Conservation (phyloP, 2,329 filamentous ascomycete species). For the Penicillium brevicompactum region DNA sequence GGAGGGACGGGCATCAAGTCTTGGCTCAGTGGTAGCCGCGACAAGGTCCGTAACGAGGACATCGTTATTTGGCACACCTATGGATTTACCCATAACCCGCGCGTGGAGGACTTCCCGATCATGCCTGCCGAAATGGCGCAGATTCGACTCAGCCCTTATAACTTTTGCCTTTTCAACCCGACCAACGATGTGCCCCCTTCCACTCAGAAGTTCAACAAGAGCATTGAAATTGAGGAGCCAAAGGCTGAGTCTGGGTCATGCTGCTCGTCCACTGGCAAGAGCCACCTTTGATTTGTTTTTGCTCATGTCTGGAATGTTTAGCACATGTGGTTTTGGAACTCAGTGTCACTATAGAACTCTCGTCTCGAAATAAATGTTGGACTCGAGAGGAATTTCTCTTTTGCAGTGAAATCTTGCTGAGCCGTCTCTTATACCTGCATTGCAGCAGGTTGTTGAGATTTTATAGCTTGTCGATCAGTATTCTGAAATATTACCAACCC, state of each 20-base stretch:
- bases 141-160: conserved; percentile 25
- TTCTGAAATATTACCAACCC: too few relatives aligned
- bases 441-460: too few relatives aligned
- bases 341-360: too few relatives aligned
- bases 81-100: conserved; percentile 45
- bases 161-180: conserved; percentile 26
- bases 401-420: too few relatives aligned
- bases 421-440: too few relatives aligned
- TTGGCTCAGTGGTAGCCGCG: conserved; percentile 25
- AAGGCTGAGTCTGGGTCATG: too few relatives aligned
- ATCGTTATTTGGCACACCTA: conserved; percentile 44
- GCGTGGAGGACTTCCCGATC: conserved; percentile 44
- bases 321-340: too few relatives aligned
- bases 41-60: conserved; percentile 33
- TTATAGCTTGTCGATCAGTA: too few relatives aligned
- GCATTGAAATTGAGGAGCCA: neutral
- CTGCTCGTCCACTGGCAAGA: too few relatives aligned
- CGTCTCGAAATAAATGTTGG: too few relatives aligned
- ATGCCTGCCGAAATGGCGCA: conserved; percentile 35
- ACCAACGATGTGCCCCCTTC: conserved; percentile 22
- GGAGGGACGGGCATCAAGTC: conserved; percentile 28
- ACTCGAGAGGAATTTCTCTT: too few relatives aligned
- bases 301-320: neutral
- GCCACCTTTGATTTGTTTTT: too few relatives aligned
- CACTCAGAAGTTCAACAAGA: conserved; percentile 20